Evolutionary conservation across 1,139 yeast genomes (phyloP), one percentile per base, ranked within the genome.

Genomic region (Arxiozyma slooffiae): DNA sequence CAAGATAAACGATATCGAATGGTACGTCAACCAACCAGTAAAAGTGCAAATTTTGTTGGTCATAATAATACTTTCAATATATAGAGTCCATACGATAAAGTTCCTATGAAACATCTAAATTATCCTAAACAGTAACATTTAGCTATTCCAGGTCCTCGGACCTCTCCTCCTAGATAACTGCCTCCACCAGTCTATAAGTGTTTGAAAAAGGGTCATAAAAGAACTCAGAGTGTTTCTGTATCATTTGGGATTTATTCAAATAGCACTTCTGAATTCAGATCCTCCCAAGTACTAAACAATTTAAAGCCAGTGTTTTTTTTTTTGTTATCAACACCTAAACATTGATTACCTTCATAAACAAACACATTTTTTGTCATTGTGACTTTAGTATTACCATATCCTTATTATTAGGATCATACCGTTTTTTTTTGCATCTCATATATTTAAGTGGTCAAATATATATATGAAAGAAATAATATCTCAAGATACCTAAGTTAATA

Each of bases 281-380:
- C 62, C 14, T 62, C 62, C 2, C 50, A 42, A 22, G 50, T 55
- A 43, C 52, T 50, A 30, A 48, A 51, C 8, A 55, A 56, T 6
- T 61, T 55, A 42, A 52, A 56, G 38, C 62, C 61, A 17, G 64
- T 62, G 11, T 60, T 60, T 47, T 62, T 60, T 47, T 62, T 62
- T 50, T 49, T 62, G 44, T 61, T 62, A 23, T 63, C 61, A 47
- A 62, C 66, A 4, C 66, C 64, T 24, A 62, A 59, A 47, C 63
- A 62, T 48, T 64, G 64, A 20, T 64, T 64, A 14, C 63, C 63
- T 42, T 55, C 56, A 23, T 57, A 50, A 50, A 30, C 6, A 20
- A 41, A n/a, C 41, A 41, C 16, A n/a, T 14, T 30, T 14, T 14
- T 30, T 30, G 3, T 30, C 36, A 2, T 14, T 30, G 6, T n/a